Evolutionary conservation across 768 basidiomycete species (phyloP).

Genomic region (Naganishia vishniacii): DNA sequence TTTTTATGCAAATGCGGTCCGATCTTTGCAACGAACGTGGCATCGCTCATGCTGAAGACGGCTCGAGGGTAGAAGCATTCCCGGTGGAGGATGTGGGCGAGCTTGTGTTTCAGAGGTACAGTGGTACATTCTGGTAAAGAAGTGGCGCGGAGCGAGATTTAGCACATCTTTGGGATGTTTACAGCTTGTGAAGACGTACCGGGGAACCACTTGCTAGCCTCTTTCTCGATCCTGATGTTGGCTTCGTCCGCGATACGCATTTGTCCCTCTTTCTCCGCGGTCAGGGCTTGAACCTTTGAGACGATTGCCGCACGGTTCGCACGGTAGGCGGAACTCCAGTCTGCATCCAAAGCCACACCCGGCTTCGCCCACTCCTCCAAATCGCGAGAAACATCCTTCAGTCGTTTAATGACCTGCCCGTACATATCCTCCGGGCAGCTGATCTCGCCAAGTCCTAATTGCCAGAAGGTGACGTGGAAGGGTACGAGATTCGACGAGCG

Average conservation of each 20-base stretch:
- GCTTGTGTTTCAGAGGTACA: constrained; percentile 33
- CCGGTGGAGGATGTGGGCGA: constrained; percentile 53
- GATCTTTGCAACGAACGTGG: constrained; percentile 85
- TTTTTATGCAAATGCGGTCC: constrained; percentile 78
- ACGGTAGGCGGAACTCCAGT: constrained; percentile 25
- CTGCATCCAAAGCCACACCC: constrained; percentile 2
- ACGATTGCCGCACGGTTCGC: constrained; percentile 1
- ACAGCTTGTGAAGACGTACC: constrained; percentile 28
- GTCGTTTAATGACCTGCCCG: constrained; percentile 63
- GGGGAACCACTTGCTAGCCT: constrained; percentile 41
- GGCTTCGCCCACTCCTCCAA: constrained; percentile 15
- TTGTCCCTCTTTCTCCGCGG: constrained; percentile 38
- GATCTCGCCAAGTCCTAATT: constrained; percentile 84
- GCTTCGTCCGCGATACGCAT: constrained; percentile 30
- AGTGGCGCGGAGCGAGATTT: background rate
- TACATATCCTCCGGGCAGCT: constrained; percentile 70
- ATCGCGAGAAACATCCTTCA: constrained; percentile 31
- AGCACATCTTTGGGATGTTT: background rate
- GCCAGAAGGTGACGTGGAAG: constrained; percentile 97
- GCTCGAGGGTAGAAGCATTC: constrained; percentile 89
- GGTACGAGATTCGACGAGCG: constrained; percentile 46
- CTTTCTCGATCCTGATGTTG: constrained; percentile 31
- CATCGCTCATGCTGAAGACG: constrained; percentile 92
- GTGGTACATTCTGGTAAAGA: constrained; percentile 11
- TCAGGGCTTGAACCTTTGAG: constrained; percentile 31